Conservation (phyloP, 2,329 filamentous ascomycete species). For the Mycosphaerella sp. region DNA sequence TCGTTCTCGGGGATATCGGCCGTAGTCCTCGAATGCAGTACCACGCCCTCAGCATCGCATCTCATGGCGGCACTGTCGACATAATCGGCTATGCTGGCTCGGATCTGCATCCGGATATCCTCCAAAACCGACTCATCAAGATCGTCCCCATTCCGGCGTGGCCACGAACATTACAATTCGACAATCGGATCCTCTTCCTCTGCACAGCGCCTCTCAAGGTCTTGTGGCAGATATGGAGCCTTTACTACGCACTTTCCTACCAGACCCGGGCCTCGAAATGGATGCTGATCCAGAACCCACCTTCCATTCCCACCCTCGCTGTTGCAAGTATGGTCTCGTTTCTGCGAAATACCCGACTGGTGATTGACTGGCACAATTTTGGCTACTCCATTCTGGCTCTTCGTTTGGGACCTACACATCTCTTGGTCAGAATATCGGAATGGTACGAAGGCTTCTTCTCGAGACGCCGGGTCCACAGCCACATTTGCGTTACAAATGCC, state of each 20-base stretch:
- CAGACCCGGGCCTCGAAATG: constrained; percentile 66
- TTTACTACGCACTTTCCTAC: constrained; percentile 70
- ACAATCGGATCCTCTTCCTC: constrained; percentile 67
- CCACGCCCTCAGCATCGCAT: constrained; percentile 86
- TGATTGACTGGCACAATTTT: constrained; percentile 99
- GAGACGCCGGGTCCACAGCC: constrained; percentile 52
- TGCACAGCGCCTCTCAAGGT: constrained; percentile 78
- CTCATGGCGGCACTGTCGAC: constrained; percentile 71
- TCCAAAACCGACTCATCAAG: constrained; percentile 60
- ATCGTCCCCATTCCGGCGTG: constrained; percentile 64
- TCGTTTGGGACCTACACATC: constrained; percentile 57
- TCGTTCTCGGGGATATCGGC: constrained; percentile 92
- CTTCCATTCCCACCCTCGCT: constrained; percentile 83
- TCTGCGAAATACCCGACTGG: constrained; percentile 69
- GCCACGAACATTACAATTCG: constrained; percentile 59
- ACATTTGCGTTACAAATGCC: constrained; percentile 82
- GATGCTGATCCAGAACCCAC: constrained; percentile 89
- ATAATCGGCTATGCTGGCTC: constrained; percentile 88
- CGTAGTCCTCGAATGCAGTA: constrained; percentile 98
- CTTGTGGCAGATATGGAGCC: constrained; percentile 66
- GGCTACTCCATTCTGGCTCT: constrained; percentile 84
- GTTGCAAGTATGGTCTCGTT: constrained; percentile 66
- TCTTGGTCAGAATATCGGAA: constrained; percentile 69
- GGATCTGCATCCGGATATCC: constrained; percentile 69
- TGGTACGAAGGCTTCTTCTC: constrained; percentile 71